Base-by-base conservation (phyloP, 176 grass and related monocot species). In the Raddia distichophylla region DNA sequence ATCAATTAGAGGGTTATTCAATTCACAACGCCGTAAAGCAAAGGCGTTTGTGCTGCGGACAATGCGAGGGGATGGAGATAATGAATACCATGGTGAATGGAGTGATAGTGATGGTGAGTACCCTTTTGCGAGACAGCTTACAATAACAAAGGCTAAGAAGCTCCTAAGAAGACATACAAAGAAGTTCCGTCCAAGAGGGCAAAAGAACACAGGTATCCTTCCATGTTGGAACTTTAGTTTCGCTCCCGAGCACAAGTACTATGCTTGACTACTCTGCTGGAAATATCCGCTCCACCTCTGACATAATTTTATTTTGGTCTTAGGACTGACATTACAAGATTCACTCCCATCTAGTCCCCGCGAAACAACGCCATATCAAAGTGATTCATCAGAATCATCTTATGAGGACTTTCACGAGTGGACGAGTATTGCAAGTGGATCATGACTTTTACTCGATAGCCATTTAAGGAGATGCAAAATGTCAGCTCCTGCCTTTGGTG, bases 1-100 rank as follows among this genome's bases (percentile, higher is more conserved):
- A 33, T 95, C 96, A 35, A 95, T 99, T 79, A 99, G 89, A 77
- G 96, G 96, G 69, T 78, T 99, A 81, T 99, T 99, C 79, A 99
- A 99, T 83, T 95, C 96, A 4, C 96, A 99, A 58, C 85, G 96
- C 56, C 91, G 96, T n/a, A 99, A 83, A 84, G 93, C 96, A n/a
- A 99, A 88, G 85, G 91, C 88, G 11, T 95, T 99, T 86, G 84
- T 99, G 44, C 70, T 93, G 73, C 83, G 87, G 73, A 91, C 90
- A 53, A 88, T 93, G 82, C 79, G 96, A 77, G 92, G 86, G 58
- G 92, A 95, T 65, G 92, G 82, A 44, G 91, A 99, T 50, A 91
- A 87, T 82, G 96, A 99, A 80, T 95, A 83, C 75, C 93, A 93
- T 40, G 91, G 90, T 0, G 93, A 99, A 77, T 93, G 93, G 91